Base-by-base conservation (phyloP, 257 asterid genomes). In the Gardenia jasminoides region DNA sequence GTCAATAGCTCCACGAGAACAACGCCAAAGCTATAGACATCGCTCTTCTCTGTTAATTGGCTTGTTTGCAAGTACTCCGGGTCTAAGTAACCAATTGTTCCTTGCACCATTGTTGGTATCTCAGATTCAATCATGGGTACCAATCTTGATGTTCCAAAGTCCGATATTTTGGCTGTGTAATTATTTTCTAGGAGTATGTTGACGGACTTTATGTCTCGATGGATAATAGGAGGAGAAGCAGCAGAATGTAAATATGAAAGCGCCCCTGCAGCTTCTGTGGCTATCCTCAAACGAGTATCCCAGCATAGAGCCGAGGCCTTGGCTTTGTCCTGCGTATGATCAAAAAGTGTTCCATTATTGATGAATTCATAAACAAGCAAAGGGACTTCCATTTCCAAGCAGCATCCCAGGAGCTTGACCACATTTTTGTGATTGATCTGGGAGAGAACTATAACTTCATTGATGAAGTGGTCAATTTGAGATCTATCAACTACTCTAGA, bases 21-120 rank as follows among this genome's bases (percentile, higher is more conserved):
- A 15, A 84, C 87, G 28, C 87, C 84, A 1, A 85, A 88, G 76
- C 89, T 88, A 1, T 87, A 85, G 28, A 83, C 88, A 36, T 83
- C 89, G 24, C 81, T 87, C 68, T 87, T 81, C 67, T 81, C 87
- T 0, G 78, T 83, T 20, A 85, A 73, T 10, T 83, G 74, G 10
- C 7, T 44, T 9, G 87, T 77, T 41, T 79, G 87, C 76, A 83
- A 19, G 77, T 70, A 85, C 46, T 87, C 86, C 11, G 88, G 90
- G 67, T 85, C 88, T 4, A 82, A 11, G 59, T 87, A 87, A 4
- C 87, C 85, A 0, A 69, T 28, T 0, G 89, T 88, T 24, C 85
- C 88, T 43, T 83, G 88, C 22, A 85, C 89, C 74, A 83, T 54
- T 0, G 84, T 85, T 6, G 83, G 67, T 7, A 85, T 0, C 8